Conservation (phyloP, 257 asterid genomes). For the Verbascum thapsus region DNA sequence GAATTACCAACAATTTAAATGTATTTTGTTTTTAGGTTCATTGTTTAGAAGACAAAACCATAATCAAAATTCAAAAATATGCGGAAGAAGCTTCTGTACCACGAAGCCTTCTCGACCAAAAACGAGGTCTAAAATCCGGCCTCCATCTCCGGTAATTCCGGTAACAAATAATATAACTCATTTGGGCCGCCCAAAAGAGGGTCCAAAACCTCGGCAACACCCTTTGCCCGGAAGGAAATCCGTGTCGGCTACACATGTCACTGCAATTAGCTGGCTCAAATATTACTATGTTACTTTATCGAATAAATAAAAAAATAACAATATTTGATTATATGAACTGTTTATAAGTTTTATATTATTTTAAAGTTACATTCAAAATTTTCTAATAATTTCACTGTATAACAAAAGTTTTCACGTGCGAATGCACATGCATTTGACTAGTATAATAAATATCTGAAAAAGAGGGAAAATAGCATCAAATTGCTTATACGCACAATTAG, state of each 20-base stretch:
- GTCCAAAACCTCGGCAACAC: slow-evolving; percentile 76
- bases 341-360: too few species aligned
- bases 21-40: too few species aligned
- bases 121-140: slow-evolving; percentile 43
- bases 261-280: slow-evolving; percentile 95
- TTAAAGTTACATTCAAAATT: too few species aligned
- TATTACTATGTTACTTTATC: slow-evolving; percentile 88
- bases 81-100: slow-evolving; percentile 53
- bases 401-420: too few species aligned
- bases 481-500: too few species aligned
- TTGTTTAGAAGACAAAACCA: slow-evolving; percentile 1
- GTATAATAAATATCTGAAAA: too few species aligned
- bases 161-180: slow-evolving; percentile 71
- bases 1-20: too few species aligned
- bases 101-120: slow-evolving; percentile 37
- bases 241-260: slow-evolving; percentile 46
- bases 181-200: slow-evolving; percentile 67
- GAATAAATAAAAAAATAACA: too few species aligned
- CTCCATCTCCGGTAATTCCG: slow-evolving; percentile 50
- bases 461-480: too few species aligned
- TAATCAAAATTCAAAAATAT: slow-evolving; percentile 33
- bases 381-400: too few species aligned
- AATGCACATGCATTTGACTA: too few species aligned
- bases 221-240: slow-evolving; percentile 75
- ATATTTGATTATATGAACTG: too few species aligned